phyloP scores from a whole-genome alignment of 495 filamentous ascomycete species.

The Penicillium maclennaniae region DNA sequence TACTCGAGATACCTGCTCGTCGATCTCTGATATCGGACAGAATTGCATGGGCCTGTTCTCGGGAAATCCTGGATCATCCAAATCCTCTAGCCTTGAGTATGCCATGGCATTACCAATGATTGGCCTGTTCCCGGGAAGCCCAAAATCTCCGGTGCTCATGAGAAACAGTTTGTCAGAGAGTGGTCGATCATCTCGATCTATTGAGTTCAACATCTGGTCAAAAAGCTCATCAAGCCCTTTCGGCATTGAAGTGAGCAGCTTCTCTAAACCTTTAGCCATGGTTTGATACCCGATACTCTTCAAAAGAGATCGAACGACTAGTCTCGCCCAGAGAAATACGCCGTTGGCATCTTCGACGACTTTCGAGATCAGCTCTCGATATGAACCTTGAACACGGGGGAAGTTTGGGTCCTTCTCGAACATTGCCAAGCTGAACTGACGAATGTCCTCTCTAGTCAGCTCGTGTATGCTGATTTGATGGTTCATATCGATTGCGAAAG shows the following conservation, averaged over 20 bases:
- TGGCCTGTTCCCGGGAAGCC: not conserved
- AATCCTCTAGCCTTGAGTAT: not conserved
- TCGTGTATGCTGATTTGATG: conserved; percentile 7
- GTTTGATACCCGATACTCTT: not conserved
- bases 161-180: not conserved
- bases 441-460: not conserved
- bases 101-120: not conserved
- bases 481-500: conserved; percentile 21
- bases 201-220: not conserved
- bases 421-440: conserved; percentile 17
- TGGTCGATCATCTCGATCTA: not conserved
- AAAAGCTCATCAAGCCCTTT: not conserved
- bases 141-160: not conserved
- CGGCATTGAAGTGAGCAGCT: not conserved
- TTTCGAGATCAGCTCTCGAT: conserved; percentile 5
- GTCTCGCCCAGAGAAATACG: conserved; percentile 39
- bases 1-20: not conserved
- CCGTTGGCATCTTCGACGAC: conserved; percentile 32
- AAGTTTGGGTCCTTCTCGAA: conserved; percentile 30
- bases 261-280: not conserved
- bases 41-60: not conserved
- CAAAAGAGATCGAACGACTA: not conserved
- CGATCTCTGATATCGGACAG: not conserved
- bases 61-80: not conserved
- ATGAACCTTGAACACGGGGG: conserved; percentile 1